phyloP scores from a whole-genome alignment of 352 stramenopile genomes.

The Phytophthora pini region DNA sequence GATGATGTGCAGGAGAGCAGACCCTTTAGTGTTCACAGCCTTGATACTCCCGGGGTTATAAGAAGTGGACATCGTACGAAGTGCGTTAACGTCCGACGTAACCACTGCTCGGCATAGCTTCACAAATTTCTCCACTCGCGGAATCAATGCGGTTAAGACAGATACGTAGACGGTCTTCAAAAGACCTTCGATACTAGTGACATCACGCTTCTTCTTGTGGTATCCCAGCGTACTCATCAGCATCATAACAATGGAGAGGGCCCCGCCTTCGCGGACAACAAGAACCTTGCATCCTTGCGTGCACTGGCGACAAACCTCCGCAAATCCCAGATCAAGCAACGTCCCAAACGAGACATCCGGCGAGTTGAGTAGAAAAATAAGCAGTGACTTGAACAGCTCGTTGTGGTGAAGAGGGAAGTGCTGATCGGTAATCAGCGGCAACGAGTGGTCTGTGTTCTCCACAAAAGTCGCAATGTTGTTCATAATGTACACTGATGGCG shows the following conservation, averaged over 20 bases:
- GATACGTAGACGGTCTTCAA: constrained; percentile 56
- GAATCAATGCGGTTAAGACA: constrained; percentile 58
- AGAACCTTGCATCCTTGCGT: constrained; percentile 59
- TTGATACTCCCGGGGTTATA: constrained; percentile 48
- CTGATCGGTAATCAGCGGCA: constrained; percentile 88
- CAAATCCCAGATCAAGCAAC: constrained; percentile 81
- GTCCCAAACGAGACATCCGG: constrained; percentile 78
- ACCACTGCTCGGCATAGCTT: constrained; percentile 76
- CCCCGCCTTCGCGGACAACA: constrained; percentile 78
- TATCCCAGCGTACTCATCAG: constrained; percentile 86
- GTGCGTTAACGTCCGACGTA: constrained; percentile 49
- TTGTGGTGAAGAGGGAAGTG: constrained; percentile 83
- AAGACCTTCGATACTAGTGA: constrained; percentile 71
- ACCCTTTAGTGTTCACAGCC: constrained; percentile 68
- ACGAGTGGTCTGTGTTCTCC: constrained; percentile 80
- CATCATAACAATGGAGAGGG: constrained; percentile 89
- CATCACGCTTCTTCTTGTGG: constrained; percentile 84
- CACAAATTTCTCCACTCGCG: constrained; percentile 84
- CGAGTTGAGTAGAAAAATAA: constrained; percentile 68
- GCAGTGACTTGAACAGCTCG: constrained; percentile 80
- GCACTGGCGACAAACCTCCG: constrained; percentile 77
- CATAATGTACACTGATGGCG: constrained; percentile 88
- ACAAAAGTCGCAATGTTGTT: constrained; percentile 85
- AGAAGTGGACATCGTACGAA: constrained; percentile 54
- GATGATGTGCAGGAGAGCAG: constrained; percentile 77